These are phyloP conservation scores for Phylloporus scabripes DNA, from an alignment of 768 basidiomycete genomes.

Conservation along the genomic window DNA sequence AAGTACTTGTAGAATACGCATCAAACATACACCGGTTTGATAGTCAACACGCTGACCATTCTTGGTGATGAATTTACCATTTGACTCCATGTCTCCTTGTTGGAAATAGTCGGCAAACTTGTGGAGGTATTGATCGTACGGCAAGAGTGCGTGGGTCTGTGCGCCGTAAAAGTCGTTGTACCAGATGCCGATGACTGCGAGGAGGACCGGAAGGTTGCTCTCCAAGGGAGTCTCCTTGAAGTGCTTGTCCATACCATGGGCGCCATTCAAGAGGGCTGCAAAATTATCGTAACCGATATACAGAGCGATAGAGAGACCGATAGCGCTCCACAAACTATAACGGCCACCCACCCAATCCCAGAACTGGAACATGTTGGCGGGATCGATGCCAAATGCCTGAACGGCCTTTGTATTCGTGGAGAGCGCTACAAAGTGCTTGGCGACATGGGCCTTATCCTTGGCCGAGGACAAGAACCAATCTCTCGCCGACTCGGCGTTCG, in stretches of 20 bases:
- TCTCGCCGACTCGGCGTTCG: conserved; percentile 91
- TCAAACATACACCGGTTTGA: conserved; percentile 82
- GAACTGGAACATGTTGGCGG: conserved; percentile 98
- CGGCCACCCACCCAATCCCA: conserved; percentile 99
- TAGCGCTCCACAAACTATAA: conserved; percentile 98
- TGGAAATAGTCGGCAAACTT: conserved; percentile 99
- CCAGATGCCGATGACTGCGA: conserved; percentile 92
- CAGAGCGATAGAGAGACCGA: conserved; percentile 91
- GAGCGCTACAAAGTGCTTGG: conserved; percentile 98
- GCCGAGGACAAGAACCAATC: conserved; percentile 90
- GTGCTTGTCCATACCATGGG: conserved; percentile 97
- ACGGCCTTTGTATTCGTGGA: conserved; percentile 95
- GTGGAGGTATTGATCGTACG: conserved; percentile 98
- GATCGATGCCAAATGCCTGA: conserved; percentile 85
- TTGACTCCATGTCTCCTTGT: conserved; percentile 99
- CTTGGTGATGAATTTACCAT: conserved; percentile 96
- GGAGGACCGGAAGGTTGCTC: conserved; percentile 84
- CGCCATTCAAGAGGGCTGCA: conserved; percentile 81
- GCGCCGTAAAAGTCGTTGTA: conserved; percentile 98
- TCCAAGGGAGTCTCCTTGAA: conserved; percentile 87
- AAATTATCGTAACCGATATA: conserved; percentile 95
- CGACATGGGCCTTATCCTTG: conserved; percentile 84
- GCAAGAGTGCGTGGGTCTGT: conserved; percentile 92
- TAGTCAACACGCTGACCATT: conserved; percentile 88
- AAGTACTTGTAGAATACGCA: not conserved